phyloP scores from a whole-genome alignment of 1,284 basidiomycete species.

The Irpex sp. region DNA sequence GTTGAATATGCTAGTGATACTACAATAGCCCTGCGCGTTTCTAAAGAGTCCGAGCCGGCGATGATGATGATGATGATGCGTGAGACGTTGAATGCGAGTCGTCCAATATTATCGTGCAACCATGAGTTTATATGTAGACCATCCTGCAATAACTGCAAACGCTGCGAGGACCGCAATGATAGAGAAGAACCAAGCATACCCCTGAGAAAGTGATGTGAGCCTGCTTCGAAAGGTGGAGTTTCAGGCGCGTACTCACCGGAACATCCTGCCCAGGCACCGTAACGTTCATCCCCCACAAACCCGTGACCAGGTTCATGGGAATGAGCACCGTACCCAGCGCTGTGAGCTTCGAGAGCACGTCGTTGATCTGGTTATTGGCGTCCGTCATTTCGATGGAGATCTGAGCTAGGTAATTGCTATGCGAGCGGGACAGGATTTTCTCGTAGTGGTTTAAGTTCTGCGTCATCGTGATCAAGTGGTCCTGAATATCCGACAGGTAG shows the following conservation, averaged over 20 bases:
- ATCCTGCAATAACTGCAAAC: constrained; percentile 81
- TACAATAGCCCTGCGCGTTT: background rate
- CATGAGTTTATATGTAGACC: constrained; percentile 80
- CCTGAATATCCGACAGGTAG: constrained; percentile 94
- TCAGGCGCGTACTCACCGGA: background rate
- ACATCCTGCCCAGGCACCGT: constrained; percentile 84
- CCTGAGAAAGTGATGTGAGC: constrained; percentile 29
- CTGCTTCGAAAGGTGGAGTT: too few species aligned
- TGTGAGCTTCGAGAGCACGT: constrained; percentile 97
- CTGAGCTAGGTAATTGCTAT: constrained; percentile 99
- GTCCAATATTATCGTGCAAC: constrained; percentile 29
- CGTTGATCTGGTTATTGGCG: constrained; percentile 99
- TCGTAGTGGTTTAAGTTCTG: constrained; percentile 99
- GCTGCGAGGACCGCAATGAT: constrained; percentile 77
- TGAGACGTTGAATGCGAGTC: background rate
- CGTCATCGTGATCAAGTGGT: constrained; percentile 99
- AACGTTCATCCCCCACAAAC: constrained; percentile 92
- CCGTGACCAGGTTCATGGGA: constrained; percentile 94
- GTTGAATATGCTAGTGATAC: constrained; percentile 8
- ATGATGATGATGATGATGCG: background rate
- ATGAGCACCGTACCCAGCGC: constrained; percentile 97
- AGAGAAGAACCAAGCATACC: constrained; percentile 79
- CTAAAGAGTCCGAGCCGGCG: background rate
- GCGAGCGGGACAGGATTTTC: constrained; percentile 97
- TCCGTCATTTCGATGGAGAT: constrained; percentile 99